Base-by-base conservation (phyloP, 148 eudicot species). In the Linanthus parryae region DNA sequence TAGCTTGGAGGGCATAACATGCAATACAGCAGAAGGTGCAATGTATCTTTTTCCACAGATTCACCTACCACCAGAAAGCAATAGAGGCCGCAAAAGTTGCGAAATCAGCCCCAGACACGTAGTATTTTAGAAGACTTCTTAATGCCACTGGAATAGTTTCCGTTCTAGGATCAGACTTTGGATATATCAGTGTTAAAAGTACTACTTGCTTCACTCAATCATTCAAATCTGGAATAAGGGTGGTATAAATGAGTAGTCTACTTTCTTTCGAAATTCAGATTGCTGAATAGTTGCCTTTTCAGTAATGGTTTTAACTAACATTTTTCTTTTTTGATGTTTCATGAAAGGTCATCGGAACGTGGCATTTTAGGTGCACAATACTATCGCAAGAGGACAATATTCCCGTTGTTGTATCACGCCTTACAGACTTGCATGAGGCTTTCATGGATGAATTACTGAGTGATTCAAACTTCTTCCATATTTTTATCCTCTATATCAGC, bases 11-110 rank as follows among this genome's bases (percentile, higher is more conserved):
- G 98, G 98, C 1, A 60, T 91, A 37, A 79, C 90, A 12, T 92
- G 96, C 81, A 87, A 92, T 72, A 73, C 69, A 72, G 79, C 98
- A n/a, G 98, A 92, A 71, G 98, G 98, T 28, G 96, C 98, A 43
- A 92, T 92, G 96, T 84, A 92, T 68, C 80, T 92, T 19, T 91
- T 91, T 29, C 98, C 98, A 15, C 73, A 87, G 16, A 54, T 91
- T 48, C 58, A 61, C 14, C 77, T 87, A 34, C 83, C 94, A 15
- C 12, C 48, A 77, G 37, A 92, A 87, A 64, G 96, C 90, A 19
- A 84, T 87, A 26, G 68, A 73, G 62, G 94, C 90, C 39, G 96
- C 98, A 36, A 81, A 92, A 74, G 78, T 73, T 41, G 84, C 64
- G 17, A 68, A 73, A 3, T 62, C 63, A 17, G 81, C 87, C 10